Conservation (phyloP, 352 stramenopile genomes). For the Nothophytophthora sp. region DNA sequence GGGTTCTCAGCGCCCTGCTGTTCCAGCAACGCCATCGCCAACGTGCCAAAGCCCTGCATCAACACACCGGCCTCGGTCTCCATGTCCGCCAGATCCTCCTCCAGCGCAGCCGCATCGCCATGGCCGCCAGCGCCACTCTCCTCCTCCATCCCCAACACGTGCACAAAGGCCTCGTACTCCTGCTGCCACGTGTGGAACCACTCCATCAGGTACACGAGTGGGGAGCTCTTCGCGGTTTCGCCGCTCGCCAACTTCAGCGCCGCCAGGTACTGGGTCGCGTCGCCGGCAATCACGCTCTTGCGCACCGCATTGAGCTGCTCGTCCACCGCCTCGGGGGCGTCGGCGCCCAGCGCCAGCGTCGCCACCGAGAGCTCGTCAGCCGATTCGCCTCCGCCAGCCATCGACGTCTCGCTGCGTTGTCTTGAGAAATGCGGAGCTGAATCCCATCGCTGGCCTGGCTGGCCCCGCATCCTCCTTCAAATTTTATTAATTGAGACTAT, state of each 20-base stretch:
- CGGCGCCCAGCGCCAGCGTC: conserved; percentile 42
- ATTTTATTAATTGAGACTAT: too few relatives aligned
- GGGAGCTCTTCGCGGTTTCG: conserved; percentile 31
- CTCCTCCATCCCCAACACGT: conserved; percentile 66
- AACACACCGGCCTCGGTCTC: conserved; percentile 69
- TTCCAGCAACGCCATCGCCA: conserved; percentile 57
- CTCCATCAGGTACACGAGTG: conserved; percentile 79
- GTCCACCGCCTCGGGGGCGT: conserved; percentile 25
- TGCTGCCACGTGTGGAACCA: conserved; percentile 89
- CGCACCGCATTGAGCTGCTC: conserved; percentile 60
- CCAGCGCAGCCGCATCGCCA: conserved; percentile 20
- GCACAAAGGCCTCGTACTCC: conserved; percentile 82
- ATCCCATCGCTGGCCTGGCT: too few relatives aligned
- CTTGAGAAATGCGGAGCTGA: conserved; percentile 5
- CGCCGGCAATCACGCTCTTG: conserved; percentile 52
- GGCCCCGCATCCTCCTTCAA: too few relatives aligned
- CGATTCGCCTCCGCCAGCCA: conserved; percentile 22
- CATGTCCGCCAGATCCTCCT: conserved; percentile 76
- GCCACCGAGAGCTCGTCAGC: conserved; percentile 39
- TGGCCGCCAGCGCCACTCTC: conserved; percentile 28
- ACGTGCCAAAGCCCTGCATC: conserved; percentile 61
- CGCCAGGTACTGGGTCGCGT: conserved; percentile 48
- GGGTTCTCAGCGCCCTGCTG: conserved; percentile 32
- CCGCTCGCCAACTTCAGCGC: too few relatives aligned
- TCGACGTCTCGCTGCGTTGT: conserved; percentile 9